Conservation (phyloP, 129 eudicot species). For the Pulicaria dysenterica region DNA sequence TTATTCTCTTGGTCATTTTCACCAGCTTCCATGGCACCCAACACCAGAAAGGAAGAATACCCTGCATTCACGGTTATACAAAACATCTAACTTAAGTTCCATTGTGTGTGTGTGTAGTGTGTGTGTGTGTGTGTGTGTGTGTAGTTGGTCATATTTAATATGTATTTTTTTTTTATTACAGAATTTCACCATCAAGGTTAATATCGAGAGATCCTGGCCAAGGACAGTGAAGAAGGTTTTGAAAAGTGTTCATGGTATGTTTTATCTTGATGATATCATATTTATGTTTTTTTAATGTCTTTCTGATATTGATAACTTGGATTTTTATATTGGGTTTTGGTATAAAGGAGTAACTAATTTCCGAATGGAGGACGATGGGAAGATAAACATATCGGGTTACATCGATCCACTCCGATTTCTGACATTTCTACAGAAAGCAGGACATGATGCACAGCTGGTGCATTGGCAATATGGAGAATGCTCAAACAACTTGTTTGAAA, state of each 20-base stretch:
- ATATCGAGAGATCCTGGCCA: background rate
- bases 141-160: background rate
- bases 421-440: constrained; percentile 33
- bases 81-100: background rate
- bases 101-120: background rate
- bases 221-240: no score
- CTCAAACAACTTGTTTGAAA: constrained; percentile 39
- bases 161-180: constrained; percentile 13
- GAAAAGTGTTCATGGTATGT: no score
- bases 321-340: background rate
- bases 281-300: background rate
- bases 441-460: constrained; percentile 21
- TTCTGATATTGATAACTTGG: no score
- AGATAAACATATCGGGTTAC: constrained; percentile 41
- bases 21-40: constrained; percentile 5
- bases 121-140: no score
- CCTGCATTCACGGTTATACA: constrained; percentile 14
- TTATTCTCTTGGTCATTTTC: background rate
- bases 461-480: constrained; percentile 47
- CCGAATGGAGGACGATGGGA: constrained; percentile 37
- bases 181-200: constrained; percentile 40
- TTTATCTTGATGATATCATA: no score
- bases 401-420: constrained; percentile 38
- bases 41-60: background rate
- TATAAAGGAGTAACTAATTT: constrained; percentile 34